These are phyloP conservation scores for Chara braunii DNA, from an alignment of 139 green algal genomes.

Conservation along the genomic window DNA sequence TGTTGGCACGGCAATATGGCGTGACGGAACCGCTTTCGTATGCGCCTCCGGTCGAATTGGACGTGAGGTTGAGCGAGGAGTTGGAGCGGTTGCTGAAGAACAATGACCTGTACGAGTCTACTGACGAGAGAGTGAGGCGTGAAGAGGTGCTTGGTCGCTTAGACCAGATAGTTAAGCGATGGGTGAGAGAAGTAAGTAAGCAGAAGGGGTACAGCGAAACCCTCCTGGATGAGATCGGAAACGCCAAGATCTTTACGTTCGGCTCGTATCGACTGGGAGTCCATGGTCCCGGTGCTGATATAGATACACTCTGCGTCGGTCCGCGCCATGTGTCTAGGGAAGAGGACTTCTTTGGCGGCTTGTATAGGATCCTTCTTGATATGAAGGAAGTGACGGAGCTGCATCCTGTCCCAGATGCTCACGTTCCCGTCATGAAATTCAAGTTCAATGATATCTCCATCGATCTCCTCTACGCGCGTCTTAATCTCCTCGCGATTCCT, in stretches of 20 bases:
- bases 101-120: constrained; percentile 53
- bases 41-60: too few relatives aligned
- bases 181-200: constrained; percentile 52
- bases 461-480: constrained; percentile 82
- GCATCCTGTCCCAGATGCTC: constrained; percentile 69
- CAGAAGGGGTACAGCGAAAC: constrained; percentile 43
- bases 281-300: constrained; percentile 86
- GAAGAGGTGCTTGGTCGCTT: constrained; percentile 54
- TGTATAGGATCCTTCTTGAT: constrained; percentile 50
- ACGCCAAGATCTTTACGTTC: constrained; percentile 86
- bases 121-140: constrained; percentile 46
- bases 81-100: constrained; percentile 49
- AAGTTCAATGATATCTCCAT: constrained; percentile 82
- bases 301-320: constrained; percentile 90
- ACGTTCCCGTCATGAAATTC: constrained; percentile 93
- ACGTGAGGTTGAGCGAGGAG: too few relatives aligned
- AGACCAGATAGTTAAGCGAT: constrained; percentile 57
- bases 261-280: constrained; percentile 87
- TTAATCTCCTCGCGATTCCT: constrained; percentile 55
- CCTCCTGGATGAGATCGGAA: constrained; percentile 57
- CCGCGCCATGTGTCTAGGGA: constrained; percentile 52
- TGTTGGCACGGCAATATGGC: too few relatives aligned
- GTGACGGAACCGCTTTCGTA: too few relatives aligned
- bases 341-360: constrained; percentile 82
- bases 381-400: constrained; percentile 67